Evolutionary conservation across 108 stramenopile species (phyloP).

Genomic region (Ochromonas danica): DNA sequence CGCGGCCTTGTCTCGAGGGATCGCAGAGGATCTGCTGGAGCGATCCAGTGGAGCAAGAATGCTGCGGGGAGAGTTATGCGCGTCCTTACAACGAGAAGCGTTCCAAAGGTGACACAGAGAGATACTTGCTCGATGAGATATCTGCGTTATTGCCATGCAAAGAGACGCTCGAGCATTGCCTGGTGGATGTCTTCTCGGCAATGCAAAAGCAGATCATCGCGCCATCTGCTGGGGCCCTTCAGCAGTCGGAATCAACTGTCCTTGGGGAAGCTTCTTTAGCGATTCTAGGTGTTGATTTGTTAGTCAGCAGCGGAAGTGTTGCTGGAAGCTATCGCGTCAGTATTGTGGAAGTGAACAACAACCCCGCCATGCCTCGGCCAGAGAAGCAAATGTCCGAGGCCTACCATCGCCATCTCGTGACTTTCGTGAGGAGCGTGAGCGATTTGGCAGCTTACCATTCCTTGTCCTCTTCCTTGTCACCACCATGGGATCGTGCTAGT

Average conservation of each 20-base stretch:
- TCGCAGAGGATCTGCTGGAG: too few species aligned
- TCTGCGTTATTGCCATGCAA: background rate
- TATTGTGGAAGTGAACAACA: constrained; percentile 1
- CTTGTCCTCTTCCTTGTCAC: too few species aligned
- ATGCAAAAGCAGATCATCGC: too few species aligned
- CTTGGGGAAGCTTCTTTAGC: background rate
- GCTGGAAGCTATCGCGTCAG: background rate
- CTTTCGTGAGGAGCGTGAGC: background rate
- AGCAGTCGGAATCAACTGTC: background rate
- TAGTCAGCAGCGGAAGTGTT: background rate
- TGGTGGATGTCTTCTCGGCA: background rate
- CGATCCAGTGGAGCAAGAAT: background rate
- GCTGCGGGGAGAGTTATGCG: background rate
- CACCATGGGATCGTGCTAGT: too few species aligned
- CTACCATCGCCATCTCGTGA: background rate
- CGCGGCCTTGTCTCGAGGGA: too few species aligned
- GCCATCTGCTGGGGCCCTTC: background rate
- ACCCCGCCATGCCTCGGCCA: background rate
- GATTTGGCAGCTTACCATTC: too few species aligned
- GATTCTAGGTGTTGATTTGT: background rate
- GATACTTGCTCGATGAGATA: background rate
- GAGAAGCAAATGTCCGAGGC: background rate
- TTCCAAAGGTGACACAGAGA: background rate
- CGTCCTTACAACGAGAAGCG: background rate
- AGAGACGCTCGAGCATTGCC: background rate